Evolutionary conservation across 495 filamentous ascomycete species (phyloP).

Genomic region (Delitschia confertaspora): DNA sequence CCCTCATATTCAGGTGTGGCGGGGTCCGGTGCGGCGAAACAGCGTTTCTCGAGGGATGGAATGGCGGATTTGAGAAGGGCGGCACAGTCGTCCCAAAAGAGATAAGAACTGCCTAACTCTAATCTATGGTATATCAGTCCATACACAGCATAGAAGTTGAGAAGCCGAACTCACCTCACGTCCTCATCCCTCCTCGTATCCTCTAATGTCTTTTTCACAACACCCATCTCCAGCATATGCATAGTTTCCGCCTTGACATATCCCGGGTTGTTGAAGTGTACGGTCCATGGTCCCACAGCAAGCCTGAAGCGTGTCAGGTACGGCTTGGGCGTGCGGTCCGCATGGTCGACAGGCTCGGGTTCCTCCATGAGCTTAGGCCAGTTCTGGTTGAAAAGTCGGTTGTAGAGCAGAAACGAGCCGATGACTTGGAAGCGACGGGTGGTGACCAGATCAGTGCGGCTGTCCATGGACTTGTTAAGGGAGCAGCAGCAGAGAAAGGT

Average conservation of each 20-base stretch:
- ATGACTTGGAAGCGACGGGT: too few relatives aligned
- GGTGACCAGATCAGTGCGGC: too few relatives aligned
- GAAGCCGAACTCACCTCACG: slow-evolving; percentile 9
- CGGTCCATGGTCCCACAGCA: slow-evolving; percentile 29
- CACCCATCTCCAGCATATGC: slow-evolving; percentile 30
- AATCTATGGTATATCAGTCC: slow-evolving; percentile 7
- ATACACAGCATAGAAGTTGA: not conserved
- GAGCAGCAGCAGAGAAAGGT: too few relatives aligned
- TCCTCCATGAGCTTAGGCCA: slow-evolving; percentile 11
- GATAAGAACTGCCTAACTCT: slow-evolving; percentile 26
- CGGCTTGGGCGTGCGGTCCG: slow-evolving; percentile 3
- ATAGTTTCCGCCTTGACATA: slow-evolving; percentile 32
- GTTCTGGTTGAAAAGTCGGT: too few relatives aligned
- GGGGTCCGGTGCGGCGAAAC: slow-evolving; percentile 32
- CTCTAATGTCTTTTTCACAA: slow-evolving; percentile 31
- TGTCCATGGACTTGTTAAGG: too few relatives aligned
- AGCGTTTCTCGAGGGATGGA: slow-evolving; percentile 33
- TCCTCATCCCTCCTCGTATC: slow-evolving; percentile 21
- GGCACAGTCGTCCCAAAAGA: slow-evolving; percentile 33
- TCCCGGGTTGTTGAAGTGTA: slow-evolving; percentile 31
- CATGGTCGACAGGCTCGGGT: not conserved
- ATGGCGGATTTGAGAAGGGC: slow-evolving; percentile 31
- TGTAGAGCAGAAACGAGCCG: too few relatives aligned
- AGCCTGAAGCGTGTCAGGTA: slow-evolving; percentile 29
- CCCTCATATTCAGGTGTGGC: slow-evolving; percentile 32